A percentile compares a stretch with the other conserved stretches of the same genome.
phyloP scores from a whole-genome alignment of 1,284 basidiomycete species.

The Tilletia indica region DNA sequence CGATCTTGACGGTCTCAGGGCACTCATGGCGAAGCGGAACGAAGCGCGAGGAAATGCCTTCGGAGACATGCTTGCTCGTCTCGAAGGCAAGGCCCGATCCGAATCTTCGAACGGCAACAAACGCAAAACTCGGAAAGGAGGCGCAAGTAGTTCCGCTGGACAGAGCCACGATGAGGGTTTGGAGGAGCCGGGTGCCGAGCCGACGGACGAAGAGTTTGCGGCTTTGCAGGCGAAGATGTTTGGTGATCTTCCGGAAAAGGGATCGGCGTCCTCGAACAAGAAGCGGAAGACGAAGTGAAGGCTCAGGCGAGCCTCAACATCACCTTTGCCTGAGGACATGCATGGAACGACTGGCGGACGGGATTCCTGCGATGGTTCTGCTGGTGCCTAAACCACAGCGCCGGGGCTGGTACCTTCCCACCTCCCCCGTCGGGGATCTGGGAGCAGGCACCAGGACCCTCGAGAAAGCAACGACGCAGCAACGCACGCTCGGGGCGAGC shows the following conservation, averaged over 20 bases:
- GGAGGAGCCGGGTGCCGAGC: conserved; percentile 18
- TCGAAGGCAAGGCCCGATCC: conserved; percentile 40
- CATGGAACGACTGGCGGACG: too few relatives aligned
- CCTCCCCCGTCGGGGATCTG: too few relatives aligned
- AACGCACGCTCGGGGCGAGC: too few relatives aligned
- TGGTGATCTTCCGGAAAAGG: neutral
- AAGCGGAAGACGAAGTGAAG: conserved; percentile 3
- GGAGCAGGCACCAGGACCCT: too few relatives aligned
- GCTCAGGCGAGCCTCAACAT: neutral
- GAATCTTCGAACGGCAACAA: conserved; percentile 21
- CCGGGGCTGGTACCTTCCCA: too few relatives aligned
- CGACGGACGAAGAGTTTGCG: conserved; percentile 38
- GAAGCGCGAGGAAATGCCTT: conserved; percentile 35
- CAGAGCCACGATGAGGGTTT: conserved; percentile 15
- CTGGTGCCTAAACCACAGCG: too few relatives aligned
- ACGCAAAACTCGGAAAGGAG: neutral
- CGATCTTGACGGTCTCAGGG: conserved; percentile 38
- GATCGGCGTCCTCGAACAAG: neutral
- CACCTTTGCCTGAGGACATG: too few relatives aligned
- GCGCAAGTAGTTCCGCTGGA: too few relatives aligned
- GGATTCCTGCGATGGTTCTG: too few relatives aligned
- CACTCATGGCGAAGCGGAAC: conserved; percentile 39
- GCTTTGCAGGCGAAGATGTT: conserved; percentile 38
- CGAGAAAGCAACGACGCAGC: too few relatives aligned
- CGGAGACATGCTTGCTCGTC: conserved; percentile 43